Evolutionary conservation across 2,329 filamentous ascomycete genomes (phyloP), one percentile per base, ranked within the genome.

Genomic region (Hypoxylon sp.): DNA sequence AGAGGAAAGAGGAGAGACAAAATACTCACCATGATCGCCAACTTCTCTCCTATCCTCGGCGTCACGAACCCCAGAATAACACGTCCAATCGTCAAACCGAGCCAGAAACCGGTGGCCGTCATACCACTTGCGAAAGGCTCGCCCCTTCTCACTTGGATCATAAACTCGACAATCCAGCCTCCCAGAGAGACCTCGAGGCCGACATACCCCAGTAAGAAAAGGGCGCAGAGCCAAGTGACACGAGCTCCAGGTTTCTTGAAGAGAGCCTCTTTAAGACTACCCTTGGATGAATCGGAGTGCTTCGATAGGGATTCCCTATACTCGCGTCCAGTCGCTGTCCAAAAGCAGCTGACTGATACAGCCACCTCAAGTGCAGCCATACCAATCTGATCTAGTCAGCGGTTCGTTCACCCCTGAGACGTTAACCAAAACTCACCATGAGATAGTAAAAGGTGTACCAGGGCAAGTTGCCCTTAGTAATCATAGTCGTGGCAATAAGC

Each of bases 161-260:
- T 95, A 77, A 96, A 95, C 4, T 89, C 88, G 55, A 94, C 90
- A 61, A 96, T 91, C 93, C 92, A 96, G 4, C 92, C 92, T 19
- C 91, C 91, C 0, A 94, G 83, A 0, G 89, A 88, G 46, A 92
- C 90, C 76, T 96, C 92, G 1, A 89, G 83, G 6, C 93, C 92
- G 0, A 94, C 90, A 73, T 95, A 95, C 30, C 87, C 86, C 9
- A 96, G 85, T 21, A 95, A 81, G 77, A 95, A 96, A 0, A 90
- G 67, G 0, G 91, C 84, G 67, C 86, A 87, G n/a, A 91, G 80
- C 90, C 91, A 93, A 1, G 90, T 89, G 0, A 91, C 84, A 48
- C 81, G 82, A 14, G 81, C 81, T 5, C 76, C 76, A 0, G 81
- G 81, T 63, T 73, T 74, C 61, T 78, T 78, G 43, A 83, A 75